Conservation (phyloP, 345 rosid genomes). For the Brassica cretica region DNA sequence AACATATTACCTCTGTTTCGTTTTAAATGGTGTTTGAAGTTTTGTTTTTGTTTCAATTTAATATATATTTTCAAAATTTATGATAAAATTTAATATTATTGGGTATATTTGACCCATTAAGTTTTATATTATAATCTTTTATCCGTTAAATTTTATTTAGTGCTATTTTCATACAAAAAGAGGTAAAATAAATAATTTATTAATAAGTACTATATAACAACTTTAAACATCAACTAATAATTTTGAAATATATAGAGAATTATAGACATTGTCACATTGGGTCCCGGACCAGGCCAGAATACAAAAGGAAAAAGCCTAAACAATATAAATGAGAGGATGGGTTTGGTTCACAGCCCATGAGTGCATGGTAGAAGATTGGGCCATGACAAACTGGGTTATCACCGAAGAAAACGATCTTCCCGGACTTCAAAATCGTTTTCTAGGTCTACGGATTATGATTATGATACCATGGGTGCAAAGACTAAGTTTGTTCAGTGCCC, state of each 20-base stretch:
- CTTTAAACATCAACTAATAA: not conserved
- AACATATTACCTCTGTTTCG: not conserved
- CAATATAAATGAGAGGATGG: not conserved
- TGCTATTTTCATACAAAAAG: not conserved
- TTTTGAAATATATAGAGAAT: not conserved
- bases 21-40: not conserved
- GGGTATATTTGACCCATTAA: not conserved
- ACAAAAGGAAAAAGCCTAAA: not conserved
- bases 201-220: not conserved
- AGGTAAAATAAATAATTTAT: not conserved
- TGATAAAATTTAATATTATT: too few species aligned
- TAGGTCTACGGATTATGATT: conserved; percentile 87
- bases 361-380: not conserved
- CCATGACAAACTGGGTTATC: not conserved
- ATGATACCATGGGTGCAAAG: conserved; percentile 64
- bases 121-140: not conserved
- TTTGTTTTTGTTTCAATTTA: too few species aligned
- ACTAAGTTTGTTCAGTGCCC: conserved; percentile 98
- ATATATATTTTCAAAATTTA: too few species aligned
- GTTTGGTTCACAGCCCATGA: not conserved
- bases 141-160: not conserved
- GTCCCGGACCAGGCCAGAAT: not conserved
- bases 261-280: not conserved
- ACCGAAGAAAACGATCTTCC: not conserved
- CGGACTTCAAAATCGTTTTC: conserved; percentile 49